A percentile compares a stretch with the other conserved stretches of the same genome.
phyloP scores from a whole-genome alignment of 768 basidiomycete genomes.

The Lactarius deliciosus region DNA sequence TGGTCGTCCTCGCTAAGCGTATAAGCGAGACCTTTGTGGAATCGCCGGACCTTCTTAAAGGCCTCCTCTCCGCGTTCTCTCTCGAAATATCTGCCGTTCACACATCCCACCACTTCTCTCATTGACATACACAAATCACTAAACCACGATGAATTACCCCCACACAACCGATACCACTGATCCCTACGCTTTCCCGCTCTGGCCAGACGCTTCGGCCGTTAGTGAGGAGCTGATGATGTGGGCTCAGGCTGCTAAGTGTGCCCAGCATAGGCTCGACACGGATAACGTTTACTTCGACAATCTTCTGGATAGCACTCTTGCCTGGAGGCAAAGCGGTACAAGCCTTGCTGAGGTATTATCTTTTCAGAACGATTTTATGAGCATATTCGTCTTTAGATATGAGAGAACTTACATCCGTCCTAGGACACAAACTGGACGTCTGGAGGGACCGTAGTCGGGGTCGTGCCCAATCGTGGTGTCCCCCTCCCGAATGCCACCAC shows the following conservation, averaged over 20 bases:
- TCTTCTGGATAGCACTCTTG: too few relatives aligned
- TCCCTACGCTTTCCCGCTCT: background rate
- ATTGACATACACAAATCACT: background rate
- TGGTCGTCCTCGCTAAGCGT: background rate
- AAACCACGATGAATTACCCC: background rate
- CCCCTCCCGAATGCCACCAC: too few relatives aligned
- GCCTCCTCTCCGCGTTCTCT: background rate
- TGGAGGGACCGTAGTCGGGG: too few relatives aligned
- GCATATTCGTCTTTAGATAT: background rate
- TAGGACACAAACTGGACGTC: background rate
- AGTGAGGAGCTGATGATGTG: background rate
- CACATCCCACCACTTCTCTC: background rate
- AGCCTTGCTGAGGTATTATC: too few relatives aligned
- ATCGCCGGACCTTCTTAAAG: background rate
- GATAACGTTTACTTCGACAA: rapidly evolving
- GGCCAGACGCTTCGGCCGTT: background rate
- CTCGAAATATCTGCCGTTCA: background rate
- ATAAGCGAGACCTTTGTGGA: too few relatives aligned
- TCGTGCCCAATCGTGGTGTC: too few relatives aligned
- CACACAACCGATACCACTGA: background rate
- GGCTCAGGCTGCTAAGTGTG: background rate
- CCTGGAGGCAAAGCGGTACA: too few relatives aligned
- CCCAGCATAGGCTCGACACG: background rate
- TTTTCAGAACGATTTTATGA: background rate
- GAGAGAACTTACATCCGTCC: background rate